Conservation (phyloP, 139 green algal genomes). For the Limnomonas spitsbergensis region DNA sequence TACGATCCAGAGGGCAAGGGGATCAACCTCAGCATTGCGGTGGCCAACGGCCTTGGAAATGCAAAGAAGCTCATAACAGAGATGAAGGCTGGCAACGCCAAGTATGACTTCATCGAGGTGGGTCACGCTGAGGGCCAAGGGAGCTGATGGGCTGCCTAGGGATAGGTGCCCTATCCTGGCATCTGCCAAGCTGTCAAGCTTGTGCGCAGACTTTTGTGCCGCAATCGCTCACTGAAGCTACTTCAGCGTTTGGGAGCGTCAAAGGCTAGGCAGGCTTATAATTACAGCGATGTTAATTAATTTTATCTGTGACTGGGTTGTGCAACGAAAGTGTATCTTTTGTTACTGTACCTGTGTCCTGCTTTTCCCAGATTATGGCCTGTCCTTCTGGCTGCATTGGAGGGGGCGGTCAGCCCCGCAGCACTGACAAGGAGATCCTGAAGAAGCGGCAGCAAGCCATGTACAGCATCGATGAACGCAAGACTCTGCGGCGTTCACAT, state of each 20-base stretch:
- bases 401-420: slow-evolving; percentile 63
- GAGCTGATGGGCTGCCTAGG: no score
- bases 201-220: no score
- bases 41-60: slow-evolving; percentile 71
- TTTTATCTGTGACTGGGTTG: no score
- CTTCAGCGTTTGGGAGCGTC: no score
- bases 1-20: slow-evolving; percentile 12
- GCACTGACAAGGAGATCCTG: slow-evolving; percentile 53
- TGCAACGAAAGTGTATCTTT: no score
- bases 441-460: slow-evolving; percentile 55
- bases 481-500: slow-evolving; percentile 32
- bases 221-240: no score
- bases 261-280: no score
- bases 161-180: no score
- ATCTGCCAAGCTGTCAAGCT: no score
- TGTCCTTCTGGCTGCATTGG: slow-evolving; percentile 62
- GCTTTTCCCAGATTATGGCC: slow-evolving; percentile 63
- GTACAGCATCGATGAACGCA: slow-evolving; percentile 45
- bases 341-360: no score
- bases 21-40: slow-evolving; percentile 47
- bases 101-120: slow-evolving; percentile 68
- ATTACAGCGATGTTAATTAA: no score
- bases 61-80: slow-evolving; percentile 68
- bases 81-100: slow-evolving; percentile 28
- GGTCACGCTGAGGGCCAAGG: no score